phyloP scores from a whole-genome alignment of 306 rosid species.

The Citrullus colocynthis region DNA sequence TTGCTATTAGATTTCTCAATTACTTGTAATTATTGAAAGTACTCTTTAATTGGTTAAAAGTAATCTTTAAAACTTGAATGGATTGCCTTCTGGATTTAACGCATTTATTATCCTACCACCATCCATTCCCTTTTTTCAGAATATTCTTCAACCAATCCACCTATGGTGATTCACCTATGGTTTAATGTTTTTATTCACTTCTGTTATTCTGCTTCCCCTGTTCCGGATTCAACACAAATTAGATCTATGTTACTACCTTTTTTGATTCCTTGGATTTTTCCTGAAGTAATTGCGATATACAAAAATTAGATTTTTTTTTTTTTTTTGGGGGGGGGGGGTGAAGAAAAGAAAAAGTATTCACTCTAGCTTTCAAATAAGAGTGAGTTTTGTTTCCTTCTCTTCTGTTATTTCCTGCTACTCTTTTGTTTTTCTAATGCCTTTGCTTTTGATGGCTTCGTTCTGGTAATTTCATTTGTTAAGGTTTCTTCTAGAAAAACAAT shows the following conservation, averaged over 20 bases:
- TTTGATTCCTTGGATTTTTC: not conserved
- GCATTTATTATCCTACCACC: not conserved
- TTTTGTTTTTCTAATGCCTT: not conserved
- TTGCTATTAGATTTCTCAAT: too few relatives aligned
- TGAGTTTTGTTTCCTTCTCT: not conserved
- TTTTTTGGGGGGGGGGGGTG: too few relatives aligned
- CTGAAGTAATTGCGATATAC: not conserved
- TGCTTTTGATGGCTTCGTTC: not conserved
- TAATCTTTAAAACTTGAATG: too few relatives aligned
- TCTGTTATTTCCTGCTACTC: not conserved
- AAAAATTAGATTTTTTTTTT: too few relatives aligned
- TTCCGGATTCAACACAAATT: not conserved
- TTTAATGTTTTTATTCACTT: not conserved
- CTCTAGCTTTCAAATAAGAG: not conserved
- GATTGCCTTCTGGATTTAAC: not conserved
- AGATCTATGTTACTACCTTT: not conserved
- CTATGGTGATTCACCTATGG: not conserved
- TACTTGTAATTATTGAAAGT: too few relatives aligned
- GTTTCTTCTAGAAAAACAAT: not conserved
- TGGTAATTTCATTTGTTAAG: not conserved
- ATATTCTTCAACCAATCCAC: not conserved
- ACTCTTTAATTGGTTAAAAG: too few relatives aligned
- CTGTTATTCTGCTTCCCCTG: not conserved
- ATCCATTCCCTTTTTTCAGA: not conserved
- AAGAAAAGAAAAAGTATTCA: not conserved